Percentiles rank a stretch among this genome's conserved stretches.
Conservation (phyloP, 208 protist species). For the Crithidia acanthocephali region DNA sequence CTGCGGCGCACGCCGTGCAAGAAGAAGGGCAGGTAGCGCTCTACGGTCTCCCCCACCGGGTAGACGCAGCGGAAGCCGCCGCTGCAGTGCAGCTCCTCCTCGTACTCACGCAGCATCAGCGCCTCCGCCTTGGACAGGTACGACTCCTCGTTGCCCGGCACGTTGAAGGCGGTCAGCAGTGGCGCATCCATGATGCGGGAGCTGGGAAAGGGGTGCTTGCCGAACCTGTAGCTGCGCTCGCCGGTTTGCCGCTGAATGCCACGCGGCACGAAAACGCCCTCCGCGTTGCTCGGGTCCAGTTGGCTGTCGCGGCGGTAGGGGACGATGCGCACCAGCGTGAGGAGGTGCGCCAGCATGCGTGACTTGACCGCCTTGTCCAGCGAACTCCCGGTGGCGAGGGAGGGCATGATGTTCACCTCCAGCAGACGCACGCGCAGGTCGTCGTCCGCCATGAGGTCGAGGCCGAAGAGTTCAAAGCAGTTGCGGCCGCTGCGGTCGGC, state of each 20-base stretch:
- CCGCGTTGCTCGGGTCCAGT: slow-evolving; percentile 22
- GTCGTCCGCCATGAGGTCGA: slow-evolving; percentile 89
- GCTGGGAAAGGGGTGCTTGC: slow-evolving; percentile 59
- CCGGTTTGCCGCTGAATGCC: slow-evolving; percentile 34
- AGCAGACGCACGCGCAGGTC: slow-evolving; percentile 81
- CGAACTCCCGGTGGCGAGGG: slow-evolving; percentile 77
- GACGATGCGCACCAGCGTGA: slow-evolving; percentile 82
- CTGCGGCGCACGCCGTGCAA: slow-evolving; percentile 81
- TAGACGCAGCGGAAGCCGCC: slow-evolving; percentile 86
- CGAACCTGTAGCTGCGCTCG: slow-evolving; percentile 73
- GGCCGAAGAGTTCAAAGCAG: slow-evolving; percentile 93
- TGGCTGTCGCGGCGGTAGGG: slow-evolving; percentile 71
- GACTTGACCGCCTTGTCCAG: slow-evolving; percentile 91
- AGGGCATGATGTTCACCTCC: slow-evolving; percentile 95
- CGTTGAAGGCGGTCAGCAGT: slow-evolving; percentile 67
- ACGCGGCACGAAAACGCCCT: slow-evolving; percentile 30
- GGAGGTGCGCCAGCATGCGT: slow-evolving; percentile 86
- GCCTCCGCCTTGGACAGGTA: slow-evolving; percentile 59
- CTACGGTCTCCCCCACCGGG: slow-evolving; percentile 58
- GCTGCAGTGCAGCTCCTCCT: slow-evolving; percentile 82
- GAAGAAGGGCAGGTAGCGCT: slow-evolving; percentile 79
- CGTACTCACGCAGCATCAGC: slow-evolving; percentile 78
- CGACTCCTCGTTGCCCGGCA: slow-evolving; percentile 65
- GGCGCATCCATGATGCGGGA: slow-evolving; percentile 42
- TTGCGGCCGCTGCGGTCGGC: slow-evolving; percentile 73